A percentile compares a stretch with the other conserved stretches of the same genome.
These are phyloP conservation scores for Helotiales sp. DNA, from an alignment of 2,329 filamentous ascomycete species.

Conservation along the genomic window DNA sequence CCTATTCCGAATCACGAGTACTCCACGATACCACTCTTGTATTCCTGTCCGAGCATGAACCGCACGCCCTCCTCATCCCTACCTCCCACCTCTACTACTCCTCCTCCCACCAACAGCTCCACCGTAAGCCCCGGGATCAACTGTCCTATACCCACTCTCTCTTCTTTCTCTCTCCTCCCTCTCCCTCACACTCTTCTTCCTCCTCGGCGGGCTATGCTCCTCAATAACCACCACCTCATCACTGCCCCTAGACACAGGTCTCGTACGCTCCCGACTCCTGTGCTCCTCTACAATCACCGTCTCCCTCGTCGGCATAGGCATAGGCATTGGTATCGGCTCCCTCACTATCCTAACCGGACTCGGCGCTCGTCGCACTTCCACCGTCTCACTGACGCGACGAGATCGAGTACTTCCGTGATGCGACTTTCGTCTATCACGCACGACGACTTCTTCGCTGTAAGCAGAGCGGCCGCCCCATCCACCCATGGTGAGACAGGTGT, in stretches of 20 bases:
- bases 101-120: constrained; percentile 30
- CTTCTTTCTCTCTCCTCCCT: constrained; percentile 21
- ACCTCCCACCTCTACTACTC: constrained; percentile 20
- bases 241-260: constrained; percentile 24
- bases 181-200: constrained; percentile 30
- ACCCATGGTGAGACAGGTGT: constrained; percentile 32
- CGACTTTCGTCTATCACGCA: constrained; percentile 22
- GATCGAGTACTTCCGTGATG: constrained; percentile 21
- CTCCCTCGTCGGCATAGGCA: constrained; percentile 22
- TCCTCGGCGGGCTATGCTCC: constrained; percentile 35
- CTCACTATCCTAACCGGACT: constrained; percentile 27
- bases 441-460: constrained; percentile 24
- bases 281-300: constrained; percentile 34
- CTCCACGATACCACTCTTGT: not conserved
- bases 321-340: constrained; percentile 12
- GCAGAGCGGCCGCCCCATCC: constrained; percentile 2
- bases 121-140: constrained; percentile 34
- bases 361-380: constrained; percentile 28
- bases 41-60: not conserved
- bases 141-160: constrained; percentile 34
- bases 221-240: constrained; percentile 39
- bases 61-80: not conserved
- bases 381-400: constrained; percentile 27
- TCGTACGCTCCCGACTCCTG: constrained; percentile 20
- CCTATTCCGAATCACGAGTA: not conserved